phyloP scores from a whole-genome alignment of 2,329 filamentous ascomycete genomes.

The Madurella fahalii region DNA sequence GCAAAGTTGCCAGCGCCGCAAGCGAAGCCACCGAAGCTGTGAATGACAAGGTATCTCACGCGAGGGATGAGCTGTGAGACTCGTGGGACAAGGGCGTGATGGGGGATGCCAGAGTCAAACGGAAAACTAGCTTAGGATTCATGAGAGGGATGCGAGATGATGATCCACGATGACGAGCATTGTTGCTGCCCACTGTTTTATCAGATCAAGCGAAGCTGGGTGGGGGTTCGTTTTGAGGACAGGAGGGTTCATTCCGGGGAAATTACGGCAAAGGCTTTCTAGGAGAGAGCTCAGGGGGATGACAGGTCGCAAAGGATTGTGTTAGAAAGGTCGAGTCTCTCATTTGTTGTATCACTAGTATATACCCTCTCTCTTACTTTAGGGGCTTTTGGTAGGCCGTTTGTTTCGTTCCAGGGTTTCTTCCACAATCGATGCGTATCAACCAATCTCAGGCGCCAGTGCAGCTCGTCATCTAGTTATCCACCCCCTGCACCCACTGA shows the following conservation, averaged over 20 bases:
- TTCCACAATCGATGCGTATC: not conserved
- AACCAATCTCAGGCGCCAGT: no score
- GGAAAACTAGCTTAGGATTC: no score
- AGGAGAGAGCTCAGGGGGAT: not conserved
- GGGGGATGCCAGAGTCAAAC: no score
- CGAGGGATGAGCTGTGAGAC: constrained; percentile 41
- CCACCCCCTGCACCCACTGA: no score
- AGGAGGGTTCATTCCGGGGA: no score
- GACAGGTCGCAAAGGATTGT: constrained; percentile 5
- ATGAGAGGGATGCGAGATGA: not conserved
- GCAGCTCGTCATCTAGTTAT: no score
- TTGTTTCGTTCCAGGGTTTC: not conserved
- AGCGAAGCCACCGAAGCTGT: constrained; percentile 41
- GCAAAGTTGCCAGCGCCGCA: constrained; percentile 36
- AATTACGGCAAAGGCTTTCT: not conserved
- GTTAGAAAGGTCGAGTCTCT: constrained; percentile 1
- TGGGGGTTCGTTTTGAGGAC: no score
- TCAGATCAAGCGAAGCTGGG: no score
- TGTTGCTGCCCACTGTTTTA: not conserved
- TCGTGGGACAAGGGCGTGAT: no score
- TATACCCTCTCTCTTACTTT: constrained; percentile 7
- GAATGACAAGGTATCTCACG: constrained; percentile 35
- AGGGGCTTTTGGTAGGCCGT: not conserved
- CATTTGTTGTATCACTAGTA: constrained; percentile 13
- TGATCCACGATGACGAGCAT: not conserved